Conservation (phyloP, 2,329 filamentous ascomycete species). For the Coniochaeta sp. region DNA sequence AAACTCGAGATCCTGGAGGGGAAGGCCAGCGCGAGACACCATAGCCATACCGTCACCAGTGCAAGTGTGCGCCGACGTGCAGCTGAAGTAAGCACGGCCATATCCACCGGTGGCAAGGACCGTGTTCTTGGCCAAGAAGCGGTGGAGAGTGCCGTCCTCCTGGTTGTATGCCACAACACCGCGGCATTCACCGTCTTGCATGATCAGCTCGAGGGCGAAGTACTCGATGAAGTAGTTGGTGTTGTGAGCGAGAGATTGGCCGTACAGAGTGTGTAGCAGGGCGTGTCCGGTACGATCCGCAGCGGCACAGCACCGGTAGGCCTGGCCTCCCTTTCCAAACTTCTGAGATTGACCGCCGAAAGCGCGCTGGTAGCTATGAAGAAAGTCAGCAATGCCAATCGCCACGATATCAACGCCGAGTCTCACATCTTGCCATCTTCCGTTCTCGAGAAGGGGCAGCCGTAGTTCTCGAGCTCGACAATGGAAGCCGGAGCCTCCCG, state of each 20-base stretch:
- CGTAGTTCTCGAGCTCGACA: slow-evolving; percentile 94
- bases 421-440: slow-evolving; percentile 89
- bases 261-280: slow-evolving; percentile 96
- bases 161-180: slow-evolving; percentile 98
- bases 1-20: slow-evolving; percentile 98
- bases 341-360: slow-evolving; percentile 97
- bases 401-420: not conserved
- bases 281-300: slow-evolving; percentile 96
- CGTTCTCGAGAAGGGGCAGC: slow-evolving; percentile 92
- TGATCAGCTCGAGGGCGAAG: slow-evolving; percentile 93
- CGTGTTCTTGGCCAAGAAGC: slow-evolving; percentile 94
- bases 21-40: slow-evolving; percentile 94
- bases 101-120: slow-evolving; percentile 96
- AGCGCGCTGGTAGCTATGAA: slow-evolving; percentile 79
- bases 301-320: slow-evolving; percentile 93
- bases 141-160: slow-evolving; percentile 94
- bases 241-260: slow-evolving; percentile 93
- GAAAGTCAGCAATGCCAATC: slow-evolving; percentile 12
- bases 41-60: slow-evolving; percentile 99
- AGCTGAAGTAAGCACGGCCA: slow-evolving; percentile 96
- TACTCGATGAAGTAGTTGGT: slow-evolving; percentile 99
- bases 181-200: slow-evolving; percentile 95
- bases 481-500: slow-evolving; percentile 86
- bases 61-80: slow-evolving; percentile 96
- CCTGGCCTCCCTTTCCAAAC: slow-evolving; percentile 93